Percentiles rank a stretch among this genome's conserved stretches.
These are phyloP conservation scores for Paraconiothyrium brasiliense DNA, from an alignment of 2,329 filamentous ascomycete species.

Conservation along the genomic window DNA sequence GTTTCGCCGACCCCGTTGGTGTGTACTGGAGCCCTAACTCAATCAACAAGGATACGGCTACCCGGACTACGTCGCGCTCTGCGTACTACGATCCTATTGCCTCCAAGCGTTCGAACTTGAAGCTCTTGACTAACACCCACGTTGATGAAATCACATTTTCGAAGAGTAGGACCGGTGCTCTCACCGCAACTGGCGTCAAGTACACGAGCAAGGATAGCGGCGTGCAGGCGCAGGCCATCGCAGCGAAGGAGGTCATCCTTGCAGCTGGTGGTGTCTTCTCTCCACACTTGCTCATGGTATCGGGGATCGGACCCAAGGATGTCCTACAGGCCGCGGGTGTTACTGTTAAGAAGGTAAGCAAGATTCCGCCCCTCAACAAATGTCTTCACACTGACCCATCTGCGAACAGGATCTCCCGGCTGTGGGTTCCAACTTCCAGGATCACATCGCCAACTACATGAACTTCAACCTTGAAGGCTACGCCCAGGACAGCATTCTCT, in stretches of 20 bases:
- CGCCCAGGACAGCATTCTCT: conserved; percentile 28
- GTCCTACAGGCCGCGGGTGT: conserved; percentile 36
- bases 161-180: not conserved
- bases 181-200: conserved; percentile 15
- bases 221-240: conserved; percentile 24
- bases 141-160: conserved; percentile 39
- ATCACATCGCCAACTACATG: conserved; percentile 36
- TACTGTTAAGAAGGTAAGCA: conserved; percentile 24
- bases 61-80: not conserved
- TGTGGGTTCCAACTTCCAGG: conserved; percentile 48
- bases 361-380: not conserved
- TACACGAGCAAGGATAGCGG: conserved; percentile 14
- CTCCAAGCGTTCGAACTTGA: conserved; percentile 29
- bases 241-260: conserved; percentile 64
- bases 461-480: conserved; percentile 3
- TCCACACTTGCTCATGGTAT: conserved; percentile 59
- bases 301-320: conserved; percentile 39
- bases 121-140: conserved; percentile 32
- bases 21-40: conserved; percentile 3
- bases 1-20: conserved; percentile 7
- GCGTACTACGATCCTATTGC: conserved; percentile 5
- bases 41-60: not conserved
- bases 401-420: conserved; percentile 32
- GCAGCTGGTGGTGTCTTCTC: conserved; percentile 67
- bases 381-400: not conserved